A percentile compares a stretch with the other conserved stretches of the same genome.
These are phyloP conservation scores for Talaromyces sp. DNA, from an alignment of 2,329 filamentous ascomycete species.

Conservation along the genomic window DNA sequence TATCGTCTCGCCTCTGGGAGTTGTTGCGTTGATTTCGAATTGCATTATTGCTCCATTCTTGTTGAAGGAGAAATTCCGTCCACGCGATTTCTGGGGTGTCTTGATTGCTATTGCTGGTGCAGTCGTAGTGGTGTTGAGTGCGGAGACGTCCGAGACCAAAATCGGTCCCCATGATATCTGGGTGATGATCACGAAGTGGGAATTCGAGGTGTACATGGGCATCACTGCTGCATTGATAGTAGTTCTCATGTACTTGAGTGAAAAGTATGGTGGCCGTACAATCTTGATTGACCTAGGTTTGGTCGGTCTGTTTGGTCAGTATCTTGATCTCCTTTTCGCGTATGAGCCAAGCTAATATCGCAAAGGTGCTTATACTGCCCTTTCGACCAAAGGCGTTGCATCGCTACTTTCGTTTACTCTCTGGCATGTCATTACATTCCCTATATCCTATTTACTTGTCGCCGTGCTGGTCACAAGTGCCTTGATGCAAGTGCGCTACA, in stretches of 20 bases:
- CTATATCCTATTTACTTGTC: constrained; percentile 84
- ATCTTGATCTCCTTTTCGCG: not conserved
- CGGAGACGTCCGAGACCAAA: constrained; percentile 84
- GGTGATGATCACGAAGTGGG: constrained; percentile 80
- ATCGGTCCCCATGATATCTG: constrained; percentile 88
- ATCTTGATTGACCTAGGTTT: constrained; percentile 91
- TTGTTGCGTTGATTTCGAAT: constrained; percentile 95
- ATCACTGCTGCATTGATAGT: constrained; percentile 73
- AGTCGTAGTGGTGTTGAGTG: constrained; percentile 88
- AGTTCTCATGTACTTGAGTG: constrained; percentile 76
- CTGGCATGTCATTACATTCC: constrained; percentile 84
- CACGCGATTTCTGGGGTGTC: constrained; percentile 83
- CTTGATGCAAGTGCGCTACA: constrained; percentile 94
- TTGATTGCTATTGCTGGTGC: constrained; percentile 82
- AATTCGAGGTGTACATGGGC: constrained; percentile 86
- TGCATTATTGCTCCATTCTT: constrained; percentile 94
- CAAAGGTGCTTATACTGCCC: constrained; percentile 86
- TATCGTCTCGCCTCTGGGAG: constrained; percentile 91
- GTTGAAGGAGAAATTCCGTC: constrained; percentile 85
- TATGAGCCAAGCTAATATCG: constrained; percentile 21
- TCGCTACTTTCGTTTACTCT: constrained; percentile 91
- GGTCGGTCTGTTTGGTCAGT: constrained; percentile 84
- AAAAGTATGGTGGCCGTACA: constrained; percentile 76
- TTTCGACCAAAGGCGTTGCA: constrained; percentile 94
- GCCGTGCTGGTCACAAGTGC: constrained; percentile 78